Evolutionary conservation across 331 rosid genomes (phyloP), one percentile per base, ranked within the genome.

Genomic region (Malus hybrid): DNA sequence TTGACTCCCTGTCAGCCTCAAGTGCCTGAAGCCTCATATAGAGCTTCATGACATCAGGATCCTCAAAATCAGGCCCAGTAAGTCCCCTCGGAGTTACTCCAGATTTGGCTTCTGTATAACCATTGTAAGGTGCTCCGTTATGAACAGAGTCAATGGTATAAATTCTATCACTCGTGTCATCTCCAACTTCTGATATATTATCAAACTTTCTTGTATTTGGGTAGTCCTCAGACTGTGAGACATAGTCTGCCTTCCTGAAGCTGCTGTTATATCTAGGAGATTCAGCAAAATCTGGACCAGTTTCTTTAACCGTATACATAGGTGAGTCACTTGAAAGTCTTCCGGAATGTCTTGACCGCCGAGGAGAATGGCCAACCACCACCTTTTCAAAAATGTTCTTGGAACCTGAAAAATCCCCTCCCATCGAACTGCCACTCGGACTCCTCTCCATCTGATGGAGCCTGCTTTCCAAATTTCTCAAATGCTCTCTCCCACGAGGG

Each of bases 1-100:
- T 95, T 74, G 99, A 95, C 74, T 95, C 99, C 85, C 97, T 86
- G 80, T 95, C 99, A 12, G 99, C 96, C 86, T 95, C 99, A 48
- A 95, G 97, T 77, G 91, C 97, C 82, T 92, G 98, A 87, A 95
- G 97, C 82, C 99, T 89, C 91, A 75, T 73, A 86, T 76, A 89
- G 82, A 95, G 98, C 87, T 92, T 95, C 88, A 88, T 90, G 39
- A 90, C 75, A 24, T 89, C 88, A 0, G 97, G 93, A 83, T 90
- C 99, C 31, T 73, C 89, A 64, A 79, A 75, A 39, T 87, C 88
- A 36, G 81, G 78, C 34, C 82, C 83, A 84, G 71, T 73, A 67
- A 76, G 32, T 27, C 83, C 93, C 73, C 77, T 86, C 3, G 97
- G 91, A 32, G 96, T 76, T 67, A 31, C 76, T 60, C 89, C 89